These are phyloP conservation scores for Ogataea polymorpha DNA, from an alignment of 805 yeast species.

Conservation along the genomic window DNA sequence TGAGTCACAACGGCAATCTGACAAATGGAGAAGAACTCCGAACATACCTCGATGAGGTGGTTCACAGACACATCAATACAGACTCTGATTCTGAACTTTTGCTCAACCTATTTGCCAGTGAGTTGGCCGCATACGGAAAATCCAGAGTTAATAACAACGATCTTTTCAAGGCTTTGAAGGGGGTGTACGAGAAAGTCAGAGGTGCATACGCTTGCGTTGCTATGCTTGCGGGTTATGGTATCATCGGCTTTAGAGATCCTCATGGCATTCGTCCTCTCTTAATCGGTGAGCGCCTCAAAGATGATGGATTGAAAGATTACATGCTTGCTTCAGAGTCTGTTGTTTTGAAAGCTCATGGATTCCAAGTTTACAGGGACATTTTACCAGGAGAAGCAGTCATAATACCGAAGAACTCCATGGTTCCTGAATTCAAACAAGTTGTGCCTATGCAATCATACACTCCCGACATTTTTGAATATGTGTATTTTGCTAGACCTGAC, in stretches of 20 bases:
- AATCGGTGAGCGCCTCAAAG: slow-evolving; percentile 73
- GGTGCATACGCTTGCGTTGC: slow-evolving; percentile 98
- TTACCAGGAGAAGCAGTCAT: slow-evolving; percentile 96
- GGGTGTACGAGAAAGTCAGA: slow-evolving; percentile 75
- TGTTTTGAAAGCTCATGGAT: slow-evolving; percentile 90
- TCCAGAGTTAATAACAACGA: slow-evolving; percentile 89
- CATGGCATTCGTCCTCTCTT: slow-evolving; percentile 92
- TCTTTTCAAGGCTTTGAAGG: slow-evolving; percentile 79
- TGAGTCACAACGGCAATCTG: slow-evolving; percentile 93
- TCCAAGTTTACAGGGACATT: slow-evolving; percentile 72
- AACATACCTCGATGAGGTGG: slow-evolving; percentile 83
- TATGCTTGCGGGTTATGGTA: slow-evolving; percentile 92
- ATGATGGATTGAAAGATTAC: slow-evolving; percentile 74
- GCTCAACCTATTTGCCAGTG: slow-evolving; percentile 87
- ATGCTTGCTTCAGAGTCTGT: slow-evolving; percentile 96
- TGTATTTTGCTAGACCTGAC: slow-evolving; percentile 97
- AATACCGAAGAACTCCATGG: slow-evolving; percentile 69
- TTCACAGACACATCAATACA: slow-evolving; percentile 95
- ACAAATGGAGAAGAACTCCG: slow-evolving; percentile 80
- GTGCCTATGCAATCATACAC: slow-evolving; percentile 75
- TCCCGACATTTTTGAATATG: slow-evolving; percentile 96
- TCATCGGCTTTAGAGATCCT: slow-evolving; percentile 96
- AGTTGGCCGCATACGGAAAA: slow-evolving; percentile 86
- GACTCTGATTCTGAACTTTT: slow-evolving; percentile 93
- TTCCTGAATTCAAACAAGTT: slow-evolving; percentile 83